Evolutionary conservation across 208 protist genomes (phyloP).

Genomic region (Trypanosoma rangeli): DNA sequence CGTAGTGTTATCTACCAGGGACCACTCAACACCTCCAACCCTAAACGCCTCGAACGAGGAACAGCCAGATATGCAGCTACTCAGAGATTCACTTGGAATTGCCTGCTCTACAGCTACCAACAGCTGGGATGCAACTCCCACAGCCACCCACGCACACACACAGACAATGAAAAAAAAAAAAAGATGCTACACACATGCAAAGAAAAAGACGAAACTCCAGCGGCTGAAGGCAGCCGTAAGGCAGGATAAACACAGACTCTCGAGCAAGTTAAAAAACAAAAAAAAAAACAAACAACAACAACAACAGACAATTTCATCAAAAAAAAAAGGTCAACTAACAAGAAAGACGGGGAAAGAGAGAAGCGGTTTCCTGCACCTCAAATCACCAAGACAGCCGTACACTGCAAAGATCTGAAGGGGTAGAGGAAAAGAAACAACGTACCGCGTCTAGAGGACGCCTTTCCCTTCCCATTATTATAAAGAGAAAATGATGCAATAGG

Average conservation of each 20-base stretch:
- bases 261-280: constrained; percentile 6
- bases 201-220: not conserved
- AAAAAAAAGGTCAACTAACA: not conserved
- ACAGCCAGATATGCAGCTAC: too few relatives aligned
- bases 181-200: constrained; percentile 1
- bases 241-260: not conserved
- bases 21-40: too few relatives aligned
- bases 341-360: not conserved
- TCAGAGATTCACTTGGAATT: too few relatives aligned
- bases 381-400: too few relatives aligned
- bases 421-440: too few relatives aligned
- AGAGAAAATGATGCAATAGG: too few relatives aligned
- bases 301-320: not conserved
- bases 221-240: not conserved
- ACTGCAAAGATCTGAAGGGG: too few relatives aligned
- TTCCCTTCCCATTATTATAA: too few relatives aligned
- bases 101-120: not conserved
- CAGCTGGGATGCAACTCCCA: not conserved
- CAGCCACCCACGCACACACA: not conserved
- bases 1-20: too few relatives aligned
- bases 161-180: not conserved
- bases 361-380: too few relatives aligned
- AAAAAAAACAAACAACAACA: not conserved
- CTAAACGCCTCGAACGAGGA: too few relatives aligned
- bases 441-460: too few relatives aligned